phyloP scores from a whole-genome alignment of 129 eudicot species.

The Sambucus nigra region DNA sequence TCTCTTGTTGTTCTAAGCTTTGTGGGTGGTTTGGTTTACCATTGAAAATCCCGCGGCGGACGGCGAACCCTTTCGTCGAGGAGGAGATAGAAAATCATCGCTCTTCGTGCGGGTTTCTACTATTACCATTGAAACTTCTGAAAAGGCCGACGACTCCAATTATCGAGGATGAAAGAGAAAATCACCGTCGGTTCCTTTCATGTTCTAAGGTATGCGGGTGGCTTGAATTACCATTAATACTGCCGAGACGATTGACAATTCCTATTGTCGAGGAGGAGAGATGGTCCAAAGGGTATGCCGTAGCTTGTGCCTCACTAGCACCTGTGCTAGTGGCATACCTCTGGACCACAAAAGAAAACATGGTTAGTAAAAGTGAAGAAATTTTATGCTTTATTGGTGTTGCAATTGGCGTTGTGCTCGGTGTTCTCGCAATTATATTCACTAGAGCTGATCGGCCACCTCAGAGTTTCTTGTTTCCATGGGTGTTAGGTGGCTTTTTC shows the following conservation, averaged over 20 bases:
- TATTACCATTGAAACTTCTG: no score
- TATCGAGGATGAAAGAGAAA: no score
- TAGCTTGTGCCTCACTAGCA: conserved; percentile 55
- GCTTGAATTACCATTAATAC: conserved; percentile 48
- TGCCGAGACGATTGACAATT: conserved; percentile 67
- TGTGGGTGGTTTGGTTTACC: no score
- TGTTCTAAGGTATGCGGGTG: conserved; percentile 38
- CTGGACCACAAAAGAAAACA: conserved; percentile 37
- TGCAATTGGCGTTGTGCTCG: conserved; percentile 29
- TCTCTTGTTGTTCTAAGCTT: no score
- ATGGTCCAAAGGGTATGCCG: conserved; percentile 76
- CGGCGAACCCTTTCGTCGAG: no score
- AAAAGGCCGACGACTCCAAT: no score
- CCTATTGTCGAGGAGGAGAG: conserved; percentile 70
- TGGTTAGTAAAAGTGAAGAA: not conserved
- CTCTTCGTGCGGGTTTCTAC: no score
- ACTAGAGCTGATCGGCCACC: conserved; percentile 52
- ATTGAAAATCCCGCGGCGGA: no score
- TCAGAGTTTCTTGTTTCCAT: conserved; percentile 50
- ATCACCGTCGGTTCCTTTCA: conserved; percentile 27
- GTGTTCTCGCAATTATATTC: conserved; percentile 39
- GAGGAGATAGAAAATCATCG: no score
- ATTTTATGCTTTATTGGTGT: conserved; percentile 29
- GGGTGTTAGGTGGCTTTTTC: conserved; percentile 72
- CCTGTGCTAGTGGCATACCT: conserved; percentile 51